Base-by-base conservation (phyloP, 345 rosid species). In the Triadica sebifera region DNA sequence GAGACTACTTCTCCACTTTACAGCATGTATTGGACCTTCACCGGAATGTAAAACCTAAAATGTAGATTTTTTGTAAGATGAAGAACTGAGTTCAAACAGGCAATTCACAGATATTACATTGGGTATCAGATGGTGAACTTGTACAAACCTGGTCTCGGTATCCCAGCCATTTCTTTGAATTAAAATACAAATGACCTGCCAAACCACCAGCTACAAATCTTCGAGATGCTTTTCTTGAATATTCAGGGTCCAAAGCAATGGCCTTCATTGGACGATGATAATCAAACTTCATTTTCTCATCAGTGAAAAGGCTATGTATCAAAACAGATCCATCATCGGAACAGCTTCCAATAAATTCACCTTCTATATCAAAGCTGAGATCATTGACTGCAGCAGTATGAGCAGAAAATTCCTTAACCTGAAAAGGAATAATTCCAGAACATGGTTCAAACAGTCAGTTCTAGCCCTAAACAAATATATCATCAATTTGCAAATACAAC, bases 241-340 rank as follows among this genome's bases (percentile, higher is more conserved):
- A 96, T 77, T 90, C 93, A 6, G 99, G 99, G 70, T 96, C 98
- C 81, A 96, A 75, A 17, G 98, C 83, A 84, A 96, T 80, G 7
- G 98, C 96, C 84, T 93, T 96, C 99, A 93, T 90, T 16, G 99
- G 99, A 25, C 99, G 97, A 82, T 91, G 99, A 80, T 96, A 93
- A 8, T 93, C 96, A 55, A 88, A 93, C 82, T 81, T 96, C 98
- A 91, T 61, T 78, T 80, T 89, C 85, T 96, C 97, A 67, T 96
- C 99, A 69, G 90, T 93, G 88, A 96, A 96, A 75, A 96, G 98
- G 60, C 99, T 90, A 73, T 90, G 90, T 75, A 93, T 86, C 24
- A 90, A 89, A 49, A 96, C 96, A 82, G 96, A 86, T 25, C 99
- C 98, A 85, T 91, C 99, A 85, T 96, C 96, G 0, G 99, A 96